These are phyloP conservation scores for Hypholoma sublateritium DNA, from an alignment of 768 basidiomycete species.

Conservation along the genomic window DNA sequence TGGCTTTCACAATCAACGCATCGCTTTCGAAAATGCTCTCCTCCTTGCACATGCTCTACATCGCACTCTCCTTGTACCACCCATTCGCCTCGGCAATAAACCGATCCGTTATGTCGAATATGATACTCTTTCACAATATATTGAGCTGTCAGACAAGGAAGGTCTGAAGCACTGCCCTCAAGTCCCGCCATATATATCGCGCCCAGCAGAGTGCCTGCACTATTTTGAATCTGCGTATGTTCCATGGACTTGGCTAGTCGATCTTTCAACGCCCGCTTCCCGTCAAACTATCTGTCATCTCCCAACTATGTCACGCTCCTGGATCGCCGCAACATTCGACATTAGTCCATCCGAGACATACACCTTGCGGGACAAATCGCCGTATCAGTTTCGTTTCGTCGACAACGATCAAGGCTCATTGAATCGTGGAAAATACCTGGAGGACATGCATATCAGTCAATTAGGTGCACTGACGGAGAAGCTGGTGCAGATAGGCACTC, in stretches of 20 bases:
- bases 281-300: conserved; percentile 46
- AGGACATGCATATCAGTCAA: conserved; percentile 41
- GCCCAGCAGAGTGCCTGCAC: conserved; percentile 57
- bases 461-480: conserved; percentile 42
- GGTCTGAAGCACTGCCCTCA: conserved; percentile 52
- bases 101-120: conserved; percentile 61
- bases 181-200: conserved; percentile 30
- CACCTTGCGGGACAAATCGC: conserved; percentile 48
- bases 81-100: conserved; percentile 61
- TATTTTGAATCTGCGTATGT: conserved; percentile 62
- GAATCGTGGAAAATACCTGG: conserved; percentile 35
- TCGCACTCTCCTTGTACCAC: conserved; percentile 80
- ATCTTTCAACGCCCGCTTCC: conserved; percentile 40
- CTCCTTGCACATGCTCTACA: conserved; percentile 67
- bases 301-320: conserved; percentile 48
- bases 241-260: conserved; percentile 71
- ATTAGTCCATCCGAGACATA: conserved; percentile 40
- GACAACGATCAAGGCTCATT: conserved; percentile 36
- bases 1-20: conserved; percentile 85
- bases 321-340: conserved; percentile 43
- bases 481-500: conserved; percentile 68
- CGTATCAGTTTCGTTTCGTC: conserved; percentile 67
- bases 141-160: conserved; percentile 49
- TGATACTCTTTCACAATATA: conserved; percentile 43
- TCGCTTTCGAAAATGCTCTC: conserved; percentile 83